These are phyloP conservation scores for Raphanus raphanistrum DNA, from an alignment of 345 rosid species.

Conservation along the genomic window DNA sequence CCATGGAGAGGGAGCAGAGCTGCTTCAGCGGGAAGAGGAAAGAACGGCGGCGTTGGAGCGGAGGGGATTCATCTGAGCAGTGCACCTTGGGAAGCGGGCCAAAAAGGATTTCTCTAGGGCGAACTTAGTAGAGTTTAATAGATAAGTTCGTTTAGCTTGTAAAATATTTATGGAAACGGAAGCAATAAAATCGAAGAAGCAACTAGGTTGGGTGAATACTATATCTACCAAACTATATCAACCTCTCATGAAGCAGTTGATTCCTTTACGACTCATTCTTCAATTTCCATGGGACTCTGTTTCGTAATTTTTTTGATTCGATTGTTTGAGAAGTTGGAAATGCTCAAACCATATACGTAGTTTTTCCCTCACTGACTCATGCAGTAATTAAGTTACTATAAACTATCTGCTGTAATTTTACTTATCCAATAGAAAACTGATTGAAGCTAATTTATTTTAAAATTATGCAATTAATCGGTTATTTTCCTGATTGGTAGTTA, in stretches of 20 bases:
- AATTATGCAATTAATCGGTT: conserved; percentile 12
- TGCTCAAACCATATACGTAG: conserved; percentile 6
- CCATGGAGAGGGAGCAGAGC: too few species aligned
- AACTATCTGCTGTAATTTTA: background rate
- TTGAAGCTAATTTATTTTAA: background rate
- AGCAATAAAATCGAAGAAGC: background rate
- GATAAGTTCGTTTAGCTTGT: background rate
- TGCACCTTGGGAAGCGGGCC: too few species aligned
- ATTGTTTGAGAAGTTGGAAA: conserved; percentile 4
- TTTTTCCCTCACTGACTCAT: background rate
- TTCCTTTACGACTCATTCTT: conserved; percentile 12
- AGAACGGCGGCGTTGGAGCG: too few species aligned
- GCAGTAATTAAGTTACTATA: background rate
- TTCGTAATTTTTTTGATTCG: background rate
- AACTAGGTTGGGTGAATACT: background rate
- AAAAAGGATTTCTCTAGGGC: too few species aligned
- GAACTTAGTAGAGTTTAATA: background rate
- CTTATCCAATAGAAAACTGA: background rate
- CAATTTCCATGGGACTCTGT: background rate
- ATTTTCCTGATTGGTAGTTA: background rate
- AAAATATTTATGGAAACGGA: background rate
- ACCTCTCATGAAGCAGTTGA: conserved; percentile 16
- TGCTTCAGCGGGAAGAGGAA: too few species aligned
- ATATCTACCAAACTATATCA: conserved; percentile 10
- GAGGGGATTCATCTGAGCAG: too few species aligned